phyloP scores from a whole-genome alignment of 2,329 filamentous ascomycete species.

The Alternaria viburni region DNA sequence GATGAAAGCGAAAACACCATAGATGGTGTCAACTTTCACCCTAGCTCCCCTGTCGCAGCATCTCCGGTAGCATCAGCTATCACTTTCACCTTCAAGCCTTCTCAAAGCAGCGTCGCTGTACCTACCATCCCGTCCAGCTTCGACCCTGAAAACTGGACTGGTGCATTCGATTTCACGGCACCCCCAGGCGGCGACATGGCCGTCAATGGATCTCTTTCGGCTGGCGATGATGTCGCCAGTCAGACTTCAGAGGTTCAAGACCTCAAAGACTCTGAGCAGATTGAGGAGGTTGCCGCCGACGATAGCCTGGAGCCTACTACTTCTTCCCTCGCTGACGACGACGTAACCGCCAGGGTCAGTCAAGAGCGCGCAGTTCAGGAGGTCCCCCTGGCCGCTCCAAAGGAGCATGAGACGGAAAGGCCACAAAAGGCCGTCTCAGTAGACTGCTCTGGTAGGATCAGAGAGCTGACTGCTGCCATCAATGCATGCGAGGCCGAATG shows the following conservation, averaged over 20 bases:
- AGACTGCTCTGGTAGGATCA: neutral
- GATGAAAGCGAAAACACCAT: neutral
- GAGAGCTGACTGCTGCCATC: neutral
- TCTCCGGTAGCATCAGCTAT: neutral
- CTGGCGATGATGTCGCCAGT: too few relatives aligned
- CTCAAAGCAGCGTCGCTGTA: neutral
- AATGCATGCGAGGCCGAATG: neutral
- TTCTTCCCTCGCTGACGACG: neutral
- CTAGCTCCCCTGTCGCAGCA: neutral
- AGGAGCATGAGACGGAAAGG: neutral
- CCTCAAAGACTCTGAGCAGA: too few relatives aligned
- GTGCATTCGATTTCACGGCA: neutral
- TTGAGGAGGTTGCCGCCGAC: neutral
- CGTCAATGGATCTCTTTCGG: neutral
- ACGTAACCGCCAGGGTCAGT: neutral
- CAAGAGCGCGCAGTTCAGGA: neutral
- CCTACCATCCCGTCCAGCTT: neutral
- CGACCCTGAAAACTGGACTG: neutral
- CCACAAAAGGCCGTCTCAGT: neutral
- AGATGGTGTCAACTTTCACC: neutral
- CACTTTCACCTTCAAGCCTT: neutral
- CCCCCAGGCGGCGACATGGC: neutral
- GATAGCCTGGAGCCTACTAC: neutral
- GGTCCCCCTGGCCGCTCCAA: neutral
- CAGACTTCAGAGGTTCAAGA: neutral